Evolutionary conservation across 768 basidiomycete species (phyloP), one percentile per base, ranked within the genome.

Genomic region (Leccinum boreale): DNA sequence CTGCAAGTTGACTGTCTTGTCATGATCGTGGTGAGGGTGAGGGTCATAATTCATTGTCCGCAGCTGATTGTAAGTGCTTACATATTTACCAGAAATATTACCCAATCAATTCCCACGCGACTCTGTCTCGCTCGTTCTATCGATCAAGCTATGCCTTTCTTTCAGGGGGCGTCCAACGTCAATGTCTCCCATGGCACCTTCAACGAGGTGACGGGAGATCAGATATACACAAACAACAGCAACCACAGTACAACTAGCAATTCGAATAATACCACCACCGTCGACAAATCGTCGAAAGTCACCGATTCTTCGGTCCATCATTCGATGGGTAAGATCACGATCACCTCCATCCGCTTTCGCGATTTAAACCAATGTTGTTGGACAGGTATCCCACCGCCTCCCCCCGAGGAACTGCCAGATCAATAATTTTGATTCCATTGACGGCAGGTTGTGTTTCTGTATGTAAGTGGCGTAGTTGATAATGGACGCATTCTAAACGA

Each of bases 251-350:
- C 52, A 15, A 29, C 47, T 3, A 47, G 8, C 7, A 59, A 60
- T 36, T 66, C 67, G 2, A 61, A 68, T 50, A 68, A 68, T 33
- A 59, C 64, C 9, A 60, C 59, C 12, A 48, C 56, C 11, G 46
- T 58, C n/a, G 60, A 64, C 33, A 59, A 58, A 26, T 58, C 61
- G 14, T 61, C 58, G 29, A 59, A 50, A 19, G 12, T 44, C 46
- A 59, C 62, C 2, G 67, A 68, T 55, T 62, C 67, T 5, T 69
- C 67, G 2, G 59, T 69, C 14, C 64, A 66, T 39, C 67, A 68
- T 28, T 55, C 65, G n/a, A 66, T 62, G 57, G 58, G 65, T 69
- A 53, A 54, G 59, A 59, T 53, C 31, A 7, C 45, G 3, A 21
- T 24, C 6, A 23, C 21, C 21, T 24, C 46, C 6, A 23, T 39